These are phyloP conservation scores for Biscogniauxia marginata DNA, from an alignment of 2,329 filamentous ascomycete genomes.

Conservation along the genomic window DNA sequence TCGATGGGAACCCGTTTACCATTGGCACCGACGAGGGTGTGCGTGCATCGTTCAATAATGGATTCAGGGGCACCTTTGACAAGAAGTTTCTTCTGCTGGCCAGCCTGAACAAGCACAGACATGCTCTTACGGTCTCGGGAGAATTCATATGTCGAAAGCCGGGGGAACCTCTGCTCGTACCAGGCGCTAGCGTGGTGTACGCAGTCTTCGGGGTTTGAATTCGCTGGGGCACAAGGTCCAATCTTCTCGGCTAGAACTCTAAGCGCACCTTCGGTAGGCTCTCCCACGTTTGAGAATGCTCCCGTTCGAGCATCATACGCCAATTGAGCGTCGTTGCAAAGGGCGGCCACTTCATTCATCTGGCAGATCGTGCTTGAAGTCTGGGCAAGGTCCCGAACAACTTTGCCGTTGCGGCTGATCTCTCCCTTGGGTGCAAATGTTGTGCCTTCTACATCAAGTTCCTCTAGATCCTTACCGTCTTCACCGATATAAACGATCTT, in stretches of 20 bases:
- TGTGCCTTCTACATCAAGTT: constrained; percentile 87
- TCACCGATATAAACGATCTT: constrained; percentile 83
- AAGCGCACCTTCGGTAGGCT: constrained; percentile 92
- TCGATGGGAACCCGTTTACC: constrained; percentile 75
- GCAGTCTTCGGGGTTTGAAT: constrained; percentile 56
- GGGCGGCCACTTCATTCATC: constrained; percentile 67
- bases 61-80: constrained; percentile 97
- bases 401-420: constrained; percentile 67
- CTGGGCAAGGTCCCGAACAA: constrained; percentile 65
- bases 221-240: constrained; percentile 69
- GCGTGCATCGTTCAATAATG: constrained; percentile 87
- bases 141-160: constrained; percentile 90
- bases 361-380: constrained; percentile 76
- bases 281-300: constrained; percentile 79
- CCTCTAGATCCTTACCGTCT: constrained; percentile 71
- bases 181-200: constrained; percentile 80
- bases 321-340: constrained; percentile 88
- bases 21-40: constrained; percentile 72
- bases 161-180: constrained; percentile 74
- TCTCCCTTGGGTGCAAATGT: constrained; percentile 84
- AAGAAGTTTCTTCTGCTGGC: constrained; percentile 72
- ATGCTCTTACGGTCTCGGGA: constrained; percentile 98
- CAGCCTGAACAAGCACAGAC: constrained; percentile 84
- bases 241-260: constrained; percentile 92
- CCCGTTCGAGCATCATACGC: constrained; percentile 76